Evolutionary conservation across 805 yeast species (phyloP), one percentile per base, ranked within the genome.

Genomic region (Candida taoyuanica): DNA sequence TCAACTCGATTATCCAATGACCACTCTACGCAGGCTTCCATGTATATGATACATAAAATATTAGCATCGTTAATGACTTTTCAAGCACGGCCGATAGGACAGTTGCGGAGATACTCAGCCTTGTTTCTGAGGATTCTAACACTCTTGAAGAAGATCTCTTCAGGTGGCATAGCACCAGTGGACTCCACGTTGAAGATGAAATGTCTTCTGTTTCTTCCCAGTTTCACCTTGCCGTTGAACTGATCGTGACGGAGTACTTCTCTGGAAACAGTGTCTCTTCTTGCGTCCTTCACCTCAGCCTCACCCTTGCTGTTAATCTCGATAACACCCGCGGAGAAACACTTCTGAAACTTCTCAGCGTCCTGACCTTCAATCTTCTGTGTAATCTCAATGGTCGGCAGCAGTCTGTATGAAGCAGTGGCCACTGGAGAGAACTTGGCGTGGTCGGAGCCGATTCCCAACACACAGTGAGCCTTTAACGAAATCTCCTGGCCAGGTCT

Each of bases 391-490:
- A 89, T 89, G 18, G 77, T 81, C 13, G 98, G 98, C 68, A 93
- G 64, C 56, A 93, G 71, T 64, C 98, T 76, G 66, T 93, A 93
- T 12, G 96, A 85, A 3, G 98, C 97, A 12, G 98, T 93, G 14
- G 95, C 76, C 9, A 93, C 98, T 5, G 98, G 98, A 7, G 97
- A 87, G 60, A 86, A 93, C 64, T 93, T 93, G 43, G 98, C 97
- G 63, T 93, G 98, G 62, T 93, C 98, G 29, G 87, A 65, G 36
- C 97, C 98, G 49, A 85, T 66, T 42, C 98, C 98, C 46, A 91
- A 71, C 21, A 89, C 71, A 60, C 97, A 93, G 65, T 88, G 96
- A 40, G 84, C 95, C 56, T 88, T 73, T 48, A 93, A 70, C 19
- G 91, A 76, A 47, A 93, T 89, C 64, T 93, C 98, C 67, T 93